phyloP scores from a whole-genome alignment of 1,139 yeast genomes.

The Debaryomyces singareniensis region DNA sequence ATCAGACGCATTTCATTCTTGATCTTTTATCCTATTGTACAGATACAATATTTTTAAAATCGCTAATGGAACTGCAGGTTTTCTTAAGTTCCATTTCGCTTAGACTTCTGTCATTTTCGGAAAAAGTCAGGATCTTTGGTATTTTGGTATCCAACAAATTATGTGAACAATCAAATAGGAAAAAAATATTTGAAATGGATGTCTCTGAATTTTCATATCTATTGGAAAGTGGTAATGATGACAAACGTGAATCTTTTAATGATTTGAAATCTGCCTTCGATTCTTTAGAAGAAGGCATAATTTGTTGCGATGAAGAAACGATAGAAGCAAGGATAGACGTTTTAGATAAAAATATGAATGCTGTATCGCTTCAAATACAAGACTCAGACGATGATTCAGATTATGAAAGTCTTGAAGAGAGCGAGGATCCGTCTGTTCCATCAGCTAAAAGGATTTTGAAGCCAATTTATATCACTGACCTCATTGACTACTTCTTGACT shows the following conservation, averaged over 20 bases:
- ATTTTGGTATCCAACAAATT: slow-evolving; percentile 41
- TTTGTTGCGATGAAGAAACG: slow-evolving; percentile 2
- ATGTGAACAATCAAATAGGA: slow-evolving; percentile 26
- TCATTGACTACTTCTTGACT: slow-evolving; percentile 45
- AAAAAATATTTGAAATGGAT: slow-evolving; percentile 32
- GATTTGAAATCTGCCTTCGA: background rate
- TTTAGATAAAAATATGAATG: slow-evolving; percentile 1
- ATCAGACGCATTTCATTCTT: slow-evolving; percentile 27
- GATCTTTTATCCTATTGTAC: slow-evolving; percentile 18
- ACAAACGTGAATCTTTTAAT: background rate
- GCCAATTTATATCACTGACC: slow-evolving; percentile 59
- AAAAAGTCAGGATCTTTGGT: slow-evolving; percentile 36
- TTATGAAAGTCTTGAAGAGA: slow-evolving; percentile 42
- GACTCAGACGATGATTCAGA: slow-evolving; percentile 16
- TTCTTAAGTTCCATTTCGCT: slow-evolving; percentile 40
- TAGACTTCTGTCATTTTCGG: slow-evolving; percentile 38
- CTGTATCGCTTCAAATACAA: slow-evolving; percentile 1
- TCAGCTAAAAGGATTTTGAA: slow-evolving; percentile 29
- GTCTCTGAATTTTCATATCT: slow-evolving; percentile 1
- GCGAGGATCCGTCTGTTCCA: slow-evolving; percentile 44
- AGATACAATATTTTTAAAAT: slow-evolving; percentile 10
- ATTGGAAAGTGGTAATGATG: background rate
- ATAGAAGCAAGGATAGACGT: background rate
- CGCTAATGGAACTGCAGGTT: slow-evolving; percentile 17
- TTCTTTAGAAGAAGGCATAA: slow-evolving; percentile 2